Conservation (phyloP, 352 stramenopile genomes). For the Globisporangium barbulae region DNA sequence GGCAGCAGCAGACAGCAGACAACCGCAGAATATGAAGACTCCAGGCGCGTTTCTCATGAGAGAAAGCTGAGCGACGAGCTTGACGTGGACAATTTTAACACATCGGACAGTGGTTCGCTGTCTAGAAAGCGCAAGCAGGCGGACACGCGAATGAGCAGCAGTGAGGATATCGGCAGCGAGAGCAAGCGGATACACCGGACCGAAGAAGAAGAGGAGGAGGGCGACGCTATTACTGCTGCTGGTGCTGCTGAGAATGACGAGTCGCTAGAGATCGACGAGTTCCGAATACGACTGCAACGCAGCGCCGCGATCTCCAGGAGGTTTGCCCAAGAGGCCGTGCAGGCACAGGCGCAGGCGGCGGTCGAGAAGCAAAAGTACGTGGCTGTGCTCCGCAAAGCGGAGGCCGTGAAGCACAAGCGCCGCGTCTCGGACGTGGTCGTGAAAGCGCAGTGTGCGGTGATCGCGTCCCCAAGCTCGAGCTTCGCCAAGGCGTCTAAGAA, state of each 20-base stretch:
- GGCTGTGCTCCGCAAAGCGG: conserved; percentile 28
- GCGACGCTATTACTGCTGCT: not conserved
- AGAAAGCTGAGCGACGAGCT: conserved; percentile 6
- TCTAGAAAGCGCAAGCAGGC: conserved; percentile 13
- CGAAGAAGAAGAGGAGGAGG: conserved; percentile 12
- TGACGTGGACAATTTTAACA: not conserved
- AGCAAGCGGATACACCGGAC: conserved; percentile 20
- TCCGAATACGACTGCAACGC: conserved; percentile 65
- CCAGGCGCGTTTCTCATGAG: not conserved
- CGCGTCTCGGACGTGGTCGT: conserved; percentile 58
- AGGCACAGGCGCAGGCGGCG: conserved; percentile 28
- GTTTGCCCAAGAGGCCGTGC: conserved; percentile 34
- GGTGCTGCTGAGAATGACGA: not conserved
- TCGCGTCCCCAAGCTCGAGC: conserved; percentile 32
- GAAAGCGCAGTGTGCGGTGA: conserved; percentile 50
- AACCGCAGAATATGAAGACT: not conserved
- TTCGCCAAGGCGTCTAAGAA: conserved; percentile 33
- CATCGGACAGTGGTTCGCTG: not conserved
- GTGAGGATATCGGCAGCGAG: conserved; percentile 14
- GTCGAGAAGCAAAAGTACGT: conserved; percentile 52
- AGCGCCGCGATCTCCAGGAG: conserved; percentile 41
- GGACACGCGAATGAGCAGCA: conserved; percentile 20
- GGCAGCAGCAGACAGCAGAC: conserved; percentile 7
- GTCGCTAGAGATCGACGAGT: conserved; percentile 37
- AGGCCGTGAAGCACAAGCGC: conserved; percentile 55